Percentiles rank a stretch among this genome's conserved stretches.
These are phyloP conservation scores for Eucalyptus rudis DNA, from an alignment of 345 rosid species.

Conservation along the genomic window DNA sequence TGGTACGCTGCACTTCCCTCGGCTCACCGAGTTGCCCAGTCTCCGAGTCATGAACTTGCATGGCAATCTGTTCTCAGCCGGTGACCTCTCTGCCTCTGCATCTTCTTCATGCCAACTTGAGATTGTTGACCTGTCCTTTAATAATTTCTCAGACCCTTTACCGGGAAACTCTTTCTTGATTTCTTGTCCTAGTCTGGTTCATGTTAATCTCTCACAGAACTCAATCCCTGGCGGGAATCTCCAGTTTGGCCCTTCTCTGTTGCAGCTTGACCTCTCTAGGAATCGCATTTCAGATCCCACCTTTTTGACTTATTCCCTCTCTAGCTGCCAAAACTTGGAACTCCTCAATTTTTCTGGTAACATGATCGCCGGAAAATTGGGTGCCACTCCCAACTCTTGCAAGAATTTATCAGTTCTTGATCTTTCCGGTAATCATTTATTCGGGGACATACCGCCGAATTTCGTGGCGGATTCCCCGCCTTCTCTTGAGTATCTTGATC, in stretches of 20 bases:
- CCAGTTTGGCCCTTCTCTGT: conserved; percentile 27
- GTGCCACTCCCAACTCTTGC: conserved; percentile 19
- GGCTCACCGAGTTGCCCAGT: conserved; percentile 34
- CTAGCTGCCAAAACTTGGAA: conserved; percentile 50
- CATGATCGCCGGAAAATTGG: conserved; percentile 37
- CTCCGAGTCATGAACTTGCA: conserved; percentile 36
- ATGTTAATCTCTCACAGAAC: conserved; percentile 39
- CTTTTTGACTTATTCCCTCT: conserved; percentile 26
- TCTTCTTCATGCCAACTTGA: conserved; percentile 32
- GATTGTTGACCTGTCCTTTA: conserved; percentile 54
- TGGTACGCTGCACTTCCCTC: conserved; percentile 37
- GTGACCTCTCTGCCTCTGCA: conserved; percentile 23
- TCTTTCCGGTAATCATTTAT: conserved; percentile 44
- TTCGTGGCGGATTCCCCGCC: conserved; percentile 24
- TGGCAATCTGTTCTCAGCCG: conserved; percentile 49
- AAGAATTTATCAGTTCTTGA: conserved; percentile 42
- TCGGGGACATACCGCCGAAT: conserved; percentile 33
- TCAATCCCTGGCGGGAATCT: conserved; percentile 36
- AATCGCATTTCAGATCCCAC: conserved; percentile 35
- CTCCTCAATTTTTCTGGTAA: conserved; percentile 61
- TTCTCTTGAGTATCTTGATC: conserved; percentile 47
- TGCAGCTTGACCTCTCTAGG: conserved; percentile 45
- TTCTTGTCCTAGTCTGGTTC: conserved; percentile 19
- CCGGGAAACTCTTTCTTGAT: conserved; percentile 12
- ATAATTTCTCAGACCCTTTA: conserved; percentile 37